Evolutionary conservation across 441 rosid species (phyloP).

Genomic region (Syzygium malaccense): DNA sequence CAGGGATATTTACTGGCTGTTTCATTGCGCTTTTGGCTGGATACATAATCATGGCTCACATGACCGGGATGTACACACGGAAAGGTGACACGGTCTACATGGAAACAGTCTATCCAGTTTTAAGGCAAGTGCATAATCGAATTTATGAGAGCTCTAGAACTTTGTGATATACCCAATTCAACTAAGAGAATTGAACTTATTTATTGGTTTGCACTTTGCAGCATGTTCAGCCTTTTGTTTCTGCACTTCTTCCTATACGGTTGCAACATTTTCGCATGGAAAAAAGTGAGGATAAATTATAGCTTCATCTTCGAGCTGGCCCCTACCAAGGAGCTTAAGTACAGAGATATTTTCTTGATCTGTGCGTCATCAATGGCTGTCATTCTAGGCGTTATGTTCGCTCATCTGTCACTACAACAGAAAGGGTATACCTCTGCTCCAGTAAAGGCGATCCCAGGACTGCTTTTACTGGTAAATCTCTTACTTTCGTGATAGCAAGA

Average conservation of each 20-base stretch:
- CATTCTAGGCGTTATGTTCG: slow-evolving; percentile 70
- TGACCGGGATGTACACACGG: slow-evolving; percentile 73
- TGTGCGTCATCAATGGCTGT: slow-evolving; percentile 73
- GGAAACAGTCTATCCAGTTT: slow-evolving; percentile 93
- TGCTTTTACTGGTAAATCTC: slow-evolving; percentile 58
- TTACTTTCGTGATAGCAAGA: neutral
- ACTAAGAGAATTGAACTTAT: neutral
- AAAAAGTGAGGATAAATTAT: slow-evolving; percentile 80
- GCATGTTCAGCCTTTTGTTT: slow-evolving; percentile 89
- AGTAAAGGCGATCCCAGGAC: slow-evolving; percentile 88
- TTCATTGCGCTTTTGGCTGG: slow-evolving; percentile 85
- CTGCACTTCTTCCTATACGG: slow-evolving; percentile 88
- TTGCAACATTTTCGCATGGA: slow-evolving; percentile 94
- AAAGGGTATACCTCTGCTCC: slow-evolving; percentile 69
- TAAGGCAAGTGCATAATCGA: slow-evolving; percentile 51
- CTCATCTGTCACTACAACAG: slow-evolving; percentile 63
- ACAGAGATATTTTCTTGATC: slow-evolving; percentile 83
- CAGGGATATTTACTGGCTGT: slow-evolving; percentile 95
- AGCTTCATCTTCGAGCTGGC: slow-evolving; percentile 87
- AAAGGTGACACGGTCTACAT: slow-evolving; percentile 66
- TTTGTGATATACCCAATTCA: neutral
- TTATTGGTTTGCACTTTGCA: slow-evolving; percentile 29
- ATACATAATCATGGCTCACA: slow-evolving; percentile 77
- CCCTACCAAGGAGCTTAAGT: slow-evolving; percentile 80
- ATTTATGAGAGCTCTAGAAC: neutral